These are phyloP conservation scores for Paracorniculantispora psalliotae DNA, from an alignment of 2,329 filamentous ascomycete genomes.

Conservation along the genomic window DNA sequence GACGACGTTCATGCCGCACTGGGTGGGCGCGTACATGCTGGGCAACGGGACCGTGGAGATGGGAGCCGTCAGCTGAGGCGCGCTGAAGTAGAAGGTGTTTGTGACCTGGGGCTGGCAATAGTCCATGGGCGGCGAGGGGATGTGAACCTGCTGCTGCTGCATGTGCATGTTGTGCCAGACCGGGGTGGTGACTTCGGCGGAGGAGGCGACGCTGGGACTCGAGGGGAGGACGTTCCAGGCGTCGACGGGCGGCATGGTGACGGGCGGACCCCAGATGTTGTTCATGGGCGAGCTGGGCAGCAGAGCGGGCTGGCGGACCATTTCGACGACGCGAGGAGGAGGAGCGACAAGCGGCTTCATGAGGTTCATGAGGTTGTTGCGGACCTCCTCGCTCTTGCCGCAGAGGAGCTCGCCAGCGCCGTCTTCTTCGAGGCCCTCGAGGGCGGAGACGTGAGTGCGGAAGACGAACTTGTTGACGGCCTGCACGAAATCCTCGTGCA, in stretches of 20 bases:
- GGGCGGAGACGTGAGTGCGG: constrained; percentile 77
- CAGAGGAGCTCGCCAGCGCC: constrained; percentile 89
- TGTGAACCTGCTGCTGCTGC: constrained; percentile 61
- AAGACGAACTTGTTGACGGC: constrained; percentile 97
- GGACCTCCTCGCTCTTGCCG: constrained; percentile 90
- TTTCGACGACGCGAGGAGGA: constrained; percentile 82
- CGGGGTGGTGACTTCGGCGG: constrained; percentile 63
- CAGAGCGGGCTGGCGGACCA: constrained; percentile 79
- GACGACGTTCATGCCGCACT: constrained; percentile 74
- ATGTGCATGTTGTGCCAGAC: constrained; percentile 78
- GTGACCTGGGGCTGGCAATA: constrained; percentile 71
- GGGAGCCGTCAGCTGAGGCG: constrained; percentile 67
- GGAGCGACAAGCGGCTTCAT: constrained; percentile 84
- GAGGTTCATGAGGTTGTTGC: constrained; percentile 75
- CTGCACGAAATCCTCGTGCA: constrained; percentile 95
- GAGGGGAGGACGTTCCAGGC: constrained; percentile 89
- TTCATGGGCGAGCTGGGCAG: constrained; percentile 76
- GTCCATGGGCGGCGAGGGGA: constrained; percentile 73
- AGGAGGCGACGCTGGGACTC: constrained; percentile 73
- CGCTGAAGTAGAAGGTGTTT: constrained; percentile 72
- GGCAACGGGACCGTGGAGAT: constrained; percentile 76
- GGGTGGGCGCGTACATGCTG: constrained; percentile 71
- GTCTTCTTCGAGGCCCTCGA: constrained; percentile 95
- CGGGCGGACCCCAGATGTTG: constrained; percentile 71
- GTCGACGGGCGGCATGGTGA: constrained; percentile 67